These are phyloP conservation scores for Vaccinium myrtillus DNA, from an alignment of 148 eudicot species.

Conservation along the genomic window DNA sequence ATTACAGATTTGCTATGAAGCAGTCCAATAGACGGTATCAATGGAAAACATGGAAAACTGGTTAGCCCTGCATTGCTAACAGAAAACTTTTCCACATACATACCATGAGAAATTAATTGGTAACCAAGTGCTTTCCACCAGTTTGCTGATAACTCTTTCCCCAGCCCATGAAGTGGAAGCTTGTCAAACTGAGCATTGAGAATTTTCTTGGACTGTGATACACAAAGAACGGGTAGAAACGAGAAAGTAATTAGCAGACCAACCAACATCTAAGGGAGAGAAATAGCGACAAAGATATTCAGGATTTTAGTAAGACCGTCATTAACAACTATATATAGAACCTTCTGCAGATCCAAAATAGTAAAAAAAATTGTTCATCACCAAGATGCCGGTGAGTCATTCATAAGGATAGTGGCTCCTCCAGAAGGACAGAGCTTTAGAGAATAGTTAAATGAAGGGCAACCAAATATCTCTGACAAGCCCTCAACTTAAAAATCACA, in stretches of 20 bases:
- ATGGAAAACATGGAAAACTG: conserved; percentile 1
- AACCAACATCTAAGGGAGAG: background rate
- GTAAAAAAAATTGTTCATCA: background rate
- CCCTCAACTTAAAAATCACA: background rate
- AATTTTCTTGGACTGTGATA: conserved; percentile 62
- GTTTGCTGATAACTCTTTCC: conserved; percentile 69
- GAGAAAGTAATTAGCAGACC: conserved; percentile 12
- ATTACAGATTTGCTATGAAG: conserved; percentile 18
- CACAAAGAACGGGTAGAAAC: conserved; percentile 12
- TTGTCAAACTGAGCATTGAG: conserved; percentile 63
- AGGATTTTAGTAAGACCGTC: background rate
- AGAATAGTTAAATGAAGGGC: background rate
- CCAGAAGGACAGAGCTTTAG: conserved; percentile 7
- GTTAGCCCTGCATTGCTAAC: background rate
- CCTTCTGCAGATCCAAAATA: background rate
- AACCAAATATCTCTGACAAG: background rate
- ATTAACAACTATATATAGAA: background rate
- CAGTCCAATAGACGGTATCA: background rate
- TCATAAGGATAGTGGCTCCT: background rate
- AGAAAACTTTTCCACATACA: conserved; percentile 11
- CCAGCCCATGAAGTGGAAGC: conserved; percentile 85
- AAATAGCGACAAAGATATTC: background rate
- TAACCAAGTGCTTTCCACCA: conserved; percentile 81
- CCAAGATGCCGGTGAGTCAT: background rate
- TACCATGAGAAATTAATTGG: conserved; percentile 66